phyloP scores from a whole-genome alignment of 2,329 filamentous ascomycete species.

The Beauveria brongniartii region DNA sequence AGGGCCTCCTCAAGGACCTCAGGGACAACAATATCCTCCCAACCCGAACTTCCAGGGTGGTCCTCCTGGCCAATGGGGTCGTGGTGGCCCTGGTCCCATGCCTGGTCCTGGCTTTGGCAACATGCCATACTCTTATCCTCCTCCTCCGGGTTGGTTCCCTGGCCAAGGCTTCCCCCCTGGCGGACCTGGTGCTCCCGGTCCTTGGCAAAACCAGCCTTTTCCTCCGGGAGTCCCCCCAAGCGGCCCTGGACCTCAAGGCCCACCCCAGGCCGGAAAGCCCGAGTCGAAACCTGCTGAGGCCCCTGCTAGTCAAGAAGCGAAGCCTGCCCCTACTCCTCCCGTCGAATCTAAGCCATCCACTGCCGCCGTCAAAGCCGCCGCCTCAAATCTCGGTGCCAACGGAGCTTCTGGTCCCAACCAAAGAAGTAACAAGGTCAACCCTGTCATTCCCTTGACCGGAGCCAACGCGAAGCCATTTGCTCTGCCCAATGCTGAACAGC shows the following conservation, averaged over 20 bases:
- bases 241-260: slow-evolving; percentile 40
- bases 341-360: slow-evolving; percentile 59
- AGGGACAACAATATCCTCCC: slow-evolving; percentile 34
- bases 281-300: slow-evolving; percentile 15
- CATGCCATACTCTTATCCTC: slow-evolving; percentile 61
- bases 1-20: slow-evolving; percentile 25
- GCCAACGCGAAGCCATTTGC: slow-evolving; percentile 31
- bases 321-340: slow-evolving; percentile 54
- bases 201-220: slow-evolving; percentile 46
- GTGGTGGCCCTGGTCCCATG: slow-evolving; percentile 49
- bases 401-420: neutral
- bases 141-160: slow-evolving; percentile 71
- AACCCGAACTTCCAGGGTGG: slow-evolving; percentile 43
- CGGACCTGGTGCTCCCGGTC: slow-evolving; percentile 37
- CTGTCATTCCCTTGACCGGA: slow-evolving; percentile 56
- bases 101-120: slow-evolving; percentile 55
- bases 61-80: slow-evolving; percentile 46
- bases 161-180: slow-evolving; percentile 65
- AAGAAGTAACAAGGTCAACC: slow-evolving; percentile 46
- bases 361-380: slow-evolving; percentile 31
- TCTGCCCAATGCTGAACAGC: slow-evolving; percentile 22
- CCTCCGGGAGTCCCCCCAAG: slow-evolving; percentile 50
- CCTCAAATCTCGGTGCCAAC: slow-evolving; percentile 36
- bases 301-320: slow-evolving; percentile 42
- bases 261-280: slow-evolving; percentile 35